Evolutionary conservation across 176 grass and related monocot genomes (phyloP).

Genomic region (Phyllostachys edulis): DNA sequence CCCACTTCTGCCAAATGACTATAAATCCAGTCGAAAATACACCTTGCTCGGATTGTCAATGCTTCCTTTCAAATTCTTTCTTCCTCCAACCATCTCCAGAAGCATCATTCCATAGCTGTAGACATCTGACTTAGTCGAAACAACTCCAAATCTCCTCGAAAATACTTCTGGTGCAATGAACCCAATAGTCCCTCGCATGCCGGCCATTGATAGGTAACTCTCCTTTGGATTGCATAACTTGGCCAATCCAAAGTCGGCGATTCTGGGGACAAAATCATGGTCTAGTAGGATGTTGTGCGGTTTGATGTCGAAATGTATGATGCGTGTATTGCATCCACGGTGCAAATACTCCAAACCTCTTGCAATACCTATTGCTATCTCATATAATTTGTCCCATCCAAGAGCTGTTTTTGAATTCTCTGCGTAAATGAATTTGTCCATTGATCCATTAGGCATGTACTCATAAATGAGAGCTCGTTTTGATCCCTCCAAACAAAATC

Average conservation of each 20-base stretch:
- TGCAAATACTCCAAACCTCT: constrained; percentile 1
- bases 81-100: constrained; percentile 1
- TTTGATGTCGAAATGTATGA: constrained; percentile 18
- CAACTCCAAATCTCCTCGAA: not conserved
- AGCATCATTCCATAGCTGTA: constrained; percentile 24
- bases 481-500: not conserved
- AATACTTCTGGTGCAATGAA: not conserved
- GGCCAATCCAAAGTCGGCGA: not conserved
- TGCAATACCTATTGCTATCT: not conserved
- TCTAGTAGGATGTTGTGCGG: not conserved
- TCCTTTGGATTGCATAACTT: not conserved
- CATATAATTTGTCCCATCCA: not conserved
- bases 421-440: not conserved
- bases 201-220: not conserved
- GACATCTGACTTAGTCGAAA: constrained; percentile 1
- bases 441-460: not conserved
- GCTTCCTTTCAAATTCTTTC: not conserved
- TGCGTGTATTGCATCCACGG: not conserved
- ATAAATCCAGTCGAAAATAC: constrained; percentile 26
- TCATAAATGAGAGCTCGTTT: not conserved
- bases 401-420: not conserved
- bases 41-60: not conserved
- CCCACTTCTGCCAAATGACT: not conserved
- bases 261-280: not conserved
- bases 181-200: not conserved